Evolutionary conservation across 306 rosid genomes (phyloP), one percentile per base, ranked within the genome.

Genomic region (Dryas octopetala): DNA sequence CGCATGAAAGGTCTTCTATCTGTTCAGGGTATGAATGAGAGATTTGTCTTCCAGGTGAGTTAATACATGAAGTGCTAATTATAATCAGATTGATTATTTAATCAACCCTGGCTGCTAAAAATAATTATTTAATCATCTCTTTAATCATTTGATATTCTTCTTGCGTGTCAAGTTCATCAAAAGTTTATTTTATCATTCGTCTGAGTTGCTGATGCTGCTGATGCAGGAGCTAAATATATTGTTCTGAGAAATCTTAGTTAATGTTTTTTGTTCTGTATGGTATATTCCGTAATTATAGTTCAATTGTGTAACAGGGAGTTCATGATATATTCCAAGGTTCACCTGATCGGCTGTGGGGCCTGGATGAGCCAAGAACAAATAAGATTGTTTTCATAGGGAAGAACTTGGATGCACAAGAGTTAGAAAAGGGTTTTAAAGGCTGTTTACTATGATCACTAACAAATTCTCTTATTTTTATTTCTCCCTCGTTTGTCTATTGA

Each of bases 261-360:
- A 23, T n/a, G 28, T 28, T 6, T 7, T n/a, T 4, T 4, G 17
- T 13, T 9, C 0, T 15, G 12, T 13, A 2, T 59, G 45, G n/a
- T 60, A 32, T 38, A 6, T 53, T 52, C n/a, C 0, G 26, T 6
- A 17, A 44, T 54, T 10, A 3, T 54, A 2, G 3, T n/a, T 49
- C 19, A 8, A 47, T 76, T 79, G 55, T 74, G 79, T 69, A 70
- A 76, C 89, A 95, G 98, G 98, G 97, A 62, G 98, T 91, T 74
- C 98, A 95, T 73, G 98, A 95, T 84, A 91, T 95, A 78, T 95
- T 95, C 85, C 97, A 91, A 91, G 98, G 98, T 60, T 90, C 97
- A 9, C 98, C 98, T 0, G 98, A 95, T 73, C 91, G 98, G 79
- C 68, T 86, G 91, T 95, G 98, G 98, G 89, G 92, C 7, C 17